These are phyloP conservation scores for Pythium grandisporangium DNA, from an alignment of 352 stramenopile genomes.

Conservation along the genomic window DNA sequence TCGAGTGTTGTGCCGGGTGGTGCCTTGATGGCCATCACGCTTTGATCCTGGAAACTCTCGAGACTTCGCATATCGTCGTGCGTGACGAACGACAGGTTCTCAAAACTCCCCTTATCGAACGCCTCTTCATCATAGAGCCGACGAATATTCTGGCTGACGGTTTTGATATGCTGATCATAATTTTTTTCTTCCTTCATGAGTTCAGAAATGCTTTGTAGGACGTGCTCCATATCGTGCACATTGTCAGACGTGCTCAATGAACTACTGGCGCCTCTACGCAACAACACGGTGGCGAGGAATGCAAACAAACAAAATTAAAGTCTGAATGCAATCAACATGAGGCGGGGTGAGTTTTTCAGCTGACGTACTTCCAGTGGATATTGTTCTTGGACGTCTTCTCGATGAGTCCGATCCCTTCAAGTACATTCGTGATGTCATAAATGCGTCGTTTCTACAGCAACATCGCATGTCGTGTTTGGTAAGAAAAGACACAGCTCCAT, in stretches of 20 bases:
- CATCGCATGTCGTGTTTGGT: too few species aligned
- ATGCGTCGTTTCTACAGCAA: constrained; percentile 95
- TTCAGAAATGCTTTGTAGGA: constrained; percentile 71
- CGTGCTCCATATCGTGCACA: constrained; percentile 58
- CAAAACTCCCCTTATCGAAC: constrained; percentile 64
- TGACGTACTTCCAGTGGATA: constrained; percentile 94
- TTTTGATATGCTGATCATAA: constrained; percentile 81
- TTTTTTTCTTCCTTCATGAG: constrained; percentile 76
- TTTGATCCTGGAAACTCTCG: constrained; percentile 80
- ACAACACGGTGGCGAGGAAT: neutral
- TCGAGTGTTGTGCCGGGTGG: constrained; percentile 91
- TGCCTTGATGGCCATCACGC: constrained; percentile 92
- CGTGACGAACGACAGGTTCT: constrained; percentile 80
- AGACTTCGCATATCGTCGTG: constrained; percentile 85
- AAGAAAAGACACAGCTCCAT: too few species aligned
- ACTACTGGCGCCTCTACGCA: constrained; percentile 39
- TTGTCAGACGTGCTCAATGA: constrained; percentile 31
- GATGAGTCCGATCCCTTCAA: constrained; percentile 97
- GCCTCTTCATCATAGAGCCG: constrained; percentile 78
- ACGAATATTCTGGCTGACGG: constrained; percentile 72
- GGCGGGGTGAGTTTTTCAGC: too few species aligned
- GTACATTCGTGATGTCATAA: constrained; percentile 99
- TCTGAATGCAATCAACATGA: too few species aligned
- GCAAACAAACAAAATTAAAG: too few species aligned
- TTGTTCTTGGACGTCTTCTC: constrained; percentile 98